Percentiles rank a stretch among this genome's conserved stretches.
These are phyloP conservation scores for Pinus albicaulis DNA, from an alignment of 75 land plant species.

Conservation along the genomic window DNA sequence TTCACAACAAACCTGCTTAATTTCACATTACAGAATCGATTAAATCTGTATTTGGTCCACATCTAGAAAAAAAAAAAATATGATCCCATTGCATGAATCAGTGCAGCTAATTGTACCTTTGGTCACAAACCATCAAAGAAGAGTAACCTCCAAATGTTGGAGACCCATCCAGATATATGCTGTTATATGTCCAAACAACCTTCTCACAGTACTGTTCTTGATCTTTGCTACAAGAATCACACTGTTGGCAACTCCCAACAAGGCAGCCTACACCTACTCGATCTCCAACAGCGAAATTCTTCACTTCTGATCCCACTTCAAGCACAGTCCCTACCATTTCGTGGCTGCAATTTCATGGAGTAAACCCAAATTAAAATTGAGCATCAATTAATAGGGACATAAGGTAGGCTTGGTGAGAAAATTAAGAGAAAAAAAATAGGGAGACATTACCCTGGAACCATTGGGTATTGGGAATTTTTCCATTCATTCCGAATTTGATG, in stretches of 20 bases:
- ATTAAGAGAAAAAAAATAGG: neutral
- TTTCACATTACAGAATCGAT: neutral
- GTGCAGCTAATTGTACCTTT: constrained; percentile 2
- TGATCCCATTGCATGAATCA: neutral
- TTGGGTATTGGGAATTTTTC: constrained; percentile 16
- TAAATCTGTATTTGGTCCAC: neutral
- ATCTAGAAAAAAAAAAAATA: no score
- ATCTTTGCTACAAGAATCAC: constrained; percentile 14
- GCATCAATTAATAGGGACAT: neutral
- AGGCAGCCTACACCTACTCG: constrained; percentile 76
- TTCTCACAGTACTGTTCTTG: neutral
- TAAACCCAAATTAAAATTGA: neutral
- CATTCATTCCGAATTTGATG: constrained; percentile 31
- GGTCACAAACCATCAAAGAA: constrained; percentile 11
- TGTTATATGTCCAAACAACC: constrained; percentile 13
- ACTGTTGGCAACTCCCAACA: constrained; percentile 23
- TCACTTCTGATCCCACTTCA: constrained; percentile 65
- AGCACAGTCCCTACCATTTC: constrained; percentile 46
- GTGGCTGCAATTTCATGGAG: neutral
- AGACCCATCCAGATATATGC: constrained; percentile 18
- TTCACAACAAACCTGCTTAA: constrained; percentile 27
- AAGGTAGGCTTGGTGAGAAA: neutral
- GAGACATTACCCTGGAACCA: constrained; percentile 33
- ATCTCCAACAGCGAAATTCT: constrained; percentile 62
- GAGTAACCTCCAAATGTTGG: constrained; percentile 35